These are phyloP conservation scores for Neurospora discreta DNA, from an alignment of 495 filamentous ascomycete genomes.

Conservation along the genomic window DNA sequence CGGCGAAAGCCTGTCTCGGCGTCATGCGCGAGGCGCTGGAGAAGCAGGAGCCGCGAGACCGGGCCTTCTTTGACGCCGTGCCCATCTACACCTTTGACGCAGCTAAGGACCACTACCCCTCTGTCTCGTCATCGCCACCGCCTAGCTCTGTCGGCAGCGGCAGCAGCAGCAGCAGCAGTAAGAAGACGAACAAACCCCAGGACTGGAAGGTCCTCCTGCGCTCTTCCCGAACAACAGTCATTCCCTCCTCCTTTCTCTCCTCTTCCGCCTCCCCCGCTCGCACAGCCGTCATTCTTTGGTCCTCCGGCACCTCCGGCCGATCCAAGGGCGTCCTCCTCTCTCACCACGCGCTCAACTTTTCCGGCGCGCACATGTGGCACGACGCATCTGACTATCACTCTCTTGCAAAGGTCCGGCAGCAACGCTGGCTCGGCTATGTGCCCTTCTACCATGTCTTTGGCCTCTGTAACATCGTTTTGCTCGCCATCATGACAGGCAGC, in stretches of 20 bases:
- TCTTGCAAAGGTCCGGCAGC: constrained; percentile 30
- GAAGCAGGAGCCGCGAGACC: constrained; percentile 9
- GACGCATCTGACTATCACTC: constrained; percentile 23
- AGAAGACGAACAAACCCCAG: not conserved
- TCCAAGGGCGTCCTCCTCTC: constrained; percentile 75
- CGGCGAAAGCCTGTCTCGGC: constrained; percentile 15
- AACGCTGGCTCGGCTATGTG: constrained; percentile 37
- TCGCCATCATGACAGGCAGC: constrained; percentile 45
- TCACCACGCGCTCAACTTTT: constrained; percentile 38
- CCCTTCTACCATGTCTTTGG: constrained; percentile 28
- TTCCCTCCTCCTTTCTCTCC: not conserved
- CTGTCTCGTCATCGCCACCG: not conserved
- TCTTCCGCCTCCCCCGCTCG: constrained; percentile 2
- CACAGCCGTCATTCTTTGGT: constrained; percentile 58
- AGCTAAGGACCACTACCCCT: constrained; percentile 14
- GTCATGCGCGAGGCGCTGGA: constrained; percentile 17
- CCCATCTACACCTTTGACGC: constrained; percentile 20
- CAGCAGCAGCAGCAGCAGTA: not conserved
- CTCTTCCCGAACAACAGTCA: not conserved
- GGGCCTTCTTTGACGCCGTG: constrained; percentile 7
- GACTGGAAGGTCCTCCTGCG: constrained; percentile 10
- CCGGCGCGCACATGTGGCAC: constrained; percentile 18
- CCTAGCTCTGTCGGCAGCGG: not conserved
- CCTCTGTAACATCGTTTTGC: constrained; percentile 35
- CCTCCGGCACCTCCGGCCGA: constrained; percentile 70